Base-by-base conservation (phyloP, 352 stramenopile genomes). In the Phytophthora constricta region DNA sequence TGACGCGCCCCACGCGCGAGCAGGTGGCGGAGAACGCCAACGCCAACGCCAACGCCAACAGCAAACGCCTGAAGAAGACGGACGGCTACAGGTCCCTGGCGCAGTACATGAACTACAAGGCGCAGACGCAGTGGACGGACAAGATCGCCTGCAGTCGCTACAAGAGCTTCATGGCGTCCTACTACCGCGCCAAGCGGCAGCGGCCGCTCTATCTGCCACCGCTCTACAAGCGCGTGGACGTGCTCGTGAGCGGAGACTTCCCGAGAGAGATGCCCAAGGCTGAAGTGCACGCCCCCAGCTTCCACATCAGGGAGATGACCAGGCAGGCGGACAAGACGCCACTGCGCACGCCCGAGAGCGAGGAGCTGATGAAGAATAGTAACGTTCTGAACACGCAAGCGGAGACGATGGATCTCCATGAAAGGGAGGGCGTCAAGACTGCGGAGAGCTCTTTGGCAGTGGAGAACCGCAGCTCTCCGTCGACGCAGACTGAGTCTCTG, bases 81-180 rank as follows among this genome's bases (percentile, higher is more conserved):
- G 71, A 83, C 54, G 75, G 75, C 25, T 83, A 77, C 53, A 68
- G 65, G 39, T 65, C 60, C 26, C 61, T 83, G 27, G 77, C 66
- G 61, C 68, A 58, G 10, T 56, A 72, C 47, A 62, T 83, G 33
- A 83, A 83, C 57, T 26, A 33, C 27, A 42, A 50, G 19, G 64
- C 68, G 50, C 28, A 64, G 9, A 48, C 68, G 2, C 65, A 61
- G 23, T 83, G 75, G 75, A 72, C 64, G 26, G 62, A 78, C 53
- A 63, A 75, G 39, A 63, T 70, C 1, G 68, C 71, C 41, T 72
- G 76, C 58, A 83, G 71, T 28, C 75, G 75, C 28, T 78, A 66
- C 56, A 70, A 80, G 65, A 78, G 71, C 58, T 72, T 80, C 45
- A 42, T 83, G 48, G 62, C 64, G 37, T 62, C 64, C 23, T 78